These are phyloP conservation scores for Ogataea minuta DNA, from an alignment of 805 yeast species.

Conservation along the genomic window DNA sequence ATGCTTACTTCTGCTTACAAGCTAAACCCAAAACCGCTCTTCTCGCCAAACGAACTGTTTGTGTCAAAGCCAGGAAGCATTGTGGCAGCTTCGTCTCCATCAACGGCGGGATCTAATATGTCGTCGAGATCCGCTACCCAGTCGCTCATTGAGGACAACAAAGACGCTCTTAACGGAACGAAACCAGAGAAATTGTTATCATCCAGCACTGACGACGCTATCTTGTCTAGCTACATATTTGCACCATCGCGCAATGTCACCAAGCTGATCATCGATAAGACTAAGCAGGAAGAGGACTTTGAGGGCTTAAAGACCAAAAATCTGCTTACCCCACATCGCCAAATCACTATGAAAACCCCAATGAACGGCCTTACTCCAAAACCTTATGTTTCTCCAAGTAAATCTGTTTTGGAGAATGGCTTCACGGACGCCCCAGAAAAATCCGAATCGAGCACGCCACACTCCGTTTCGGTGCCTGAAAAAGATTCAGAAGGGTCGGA, in stretches of 20 bases:
- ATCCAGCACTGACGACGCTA: constrained; percentile 60
- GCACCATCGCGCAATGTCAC: constrained; percentile 58
- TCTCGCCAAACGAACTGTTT: constrained; percentile 32
- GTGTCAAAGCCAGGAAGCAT: constrained; percentile 25
- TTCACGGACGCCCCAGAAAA: constrained; percentile 1
- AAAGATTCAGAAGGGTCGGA: neutral
- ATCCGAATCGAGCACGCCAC: neutral
- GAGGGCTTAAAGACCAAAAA: constrained; percentile 24
- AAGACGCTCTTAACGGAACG: constrained; percentile 12
- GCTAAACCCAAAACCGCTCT: constrained; percentile 62
- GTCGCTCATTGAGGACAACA: constrained; percentile 22
- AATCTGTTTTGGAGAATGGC: constrained; percentile 2
- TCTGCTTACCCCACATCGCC: constrained; percentile 28
- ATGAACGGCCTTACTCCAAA: constrained; percentile 4
- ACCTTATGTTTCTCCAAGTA: constrained; percentile 6
- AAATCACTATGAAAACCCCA: constrained; percentile 28
- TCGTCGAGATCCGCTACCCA: constrained; percentile 27
- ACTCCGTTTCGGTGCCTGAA: neutral
- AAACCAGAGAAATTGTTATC: constrained; percentile 35
- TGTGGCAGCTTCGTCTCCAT: constrained; percentile 19
- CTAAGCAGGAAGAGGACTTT: constrained; percentile 20
- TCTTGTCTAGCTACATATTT: constrained; percentile 68
- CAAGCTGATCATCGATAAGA: constrained; percentile 51
- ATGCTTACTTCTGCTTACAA: constrained; percentile 61
- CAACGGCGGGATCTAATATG: constrained; percentile 21